These are phyloP conservation scores for Suillus americanus DNA, from an alignment of 768 basidiomycete genomes.

Conservation along the genomic window DNA sequence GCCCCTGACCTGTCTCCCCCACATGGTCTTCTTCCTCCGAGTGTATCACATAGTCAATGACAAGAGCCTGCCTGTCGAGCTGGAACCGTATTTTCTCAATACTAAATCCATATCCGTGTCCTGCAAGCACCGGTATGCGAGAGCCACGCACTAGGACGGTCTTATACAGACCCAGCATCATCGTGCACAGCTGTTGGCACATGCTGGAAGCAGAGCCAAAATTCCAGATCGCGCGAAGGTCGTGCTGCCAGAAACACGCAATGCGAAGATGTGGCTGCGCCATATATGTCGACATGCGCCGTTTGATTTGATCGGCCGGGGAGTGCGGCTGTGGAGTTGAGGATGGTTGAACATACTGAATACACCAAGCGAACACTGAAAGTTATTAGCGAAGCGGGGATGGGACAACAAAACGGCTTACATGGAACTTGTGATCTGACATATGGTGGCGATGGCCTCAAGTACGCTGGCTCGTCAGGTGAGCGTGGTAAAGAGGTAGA, in stretches of 20 bases:
- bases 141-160: conserved; percentile 74
- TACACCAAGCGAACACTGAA: conserved; percentile 88
- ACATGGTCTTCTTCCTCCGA: conserved; percentile 62
- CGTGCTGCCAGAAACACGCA: conserved; percentile 95
- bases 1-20: conserved; percentile 39
- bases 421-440: conserved; percentile 84
- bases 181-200: conserved; percentile 81
- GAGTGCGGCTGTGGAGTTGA: conserved; percentile 33
- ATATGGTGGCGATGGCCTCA: conserved; percentile 89
- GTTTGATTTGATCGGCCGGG: conserved; percentile 38
- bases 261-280: conserved; percentile 57
- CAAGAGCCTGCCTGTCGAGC: conserved; percentile 78
- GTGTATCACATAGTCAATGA: conserved; percentile 81
- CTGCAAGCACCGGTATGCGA: conserved; percentile 70
- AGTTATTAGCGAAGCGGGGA: conserved; percentile 10
- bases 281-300: conserved; percentile 21
- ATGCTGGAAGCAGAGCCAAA: conserved; percentile 64
- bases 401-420: conserved; percentile 35
- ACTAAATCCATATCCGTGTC: conserved; percentile 80
- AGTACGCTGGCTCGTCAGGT: conserved; percentile 84
- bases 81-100: conserved; percentile 81
- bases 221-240: conserved; percentile 85
- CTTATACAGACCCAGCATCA: conserved; percentile 79
- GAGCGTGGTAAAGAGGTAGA: conserved; percentile 94
- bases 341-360: conserved; percentile 60